phyloP scores from a whole-genome alignment of 2,329 filamentous ascomycete genomes.

The Chaetomiaceae sp. region DNA sequence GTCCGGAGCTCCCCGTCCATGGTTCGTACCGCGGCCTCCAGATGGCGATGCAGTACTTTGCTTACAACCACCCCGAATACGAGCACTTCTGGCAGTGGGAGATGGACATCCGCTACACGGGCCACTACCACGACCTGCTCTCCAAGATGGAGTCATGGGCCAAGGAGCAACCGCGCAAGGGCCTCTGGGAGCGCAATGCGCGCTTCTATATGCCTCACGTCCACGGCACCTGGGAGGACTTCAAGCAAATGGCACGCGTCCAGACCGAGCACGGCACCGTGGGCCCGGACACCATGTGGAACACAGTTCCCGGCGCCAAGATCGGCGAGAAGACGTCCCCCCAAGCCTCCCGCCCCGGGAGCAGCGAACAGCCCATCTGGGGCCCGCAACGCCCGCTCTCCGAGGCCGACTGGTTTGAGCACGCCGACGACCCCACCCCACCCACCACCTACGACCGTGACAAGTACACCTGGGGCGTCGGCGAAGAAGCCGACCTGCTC shows the following conservation, averaged over 20 bases:
- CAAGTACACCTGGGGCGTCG: constrained; percentile 79
- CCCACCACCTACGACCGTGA: constrained; percentile 72
- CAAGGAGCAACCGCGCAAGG: constrained; percentile 68
- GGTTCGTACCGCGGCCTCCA: constrained; percentile 89
- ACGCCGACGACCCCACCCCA: constrained; percentile 68
- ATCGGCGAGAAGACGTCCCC: constrained; percentile 26
- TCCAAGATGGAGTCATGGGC: constrained; percentile 67
- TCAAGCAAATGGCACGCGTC: constrained; percentile 70
- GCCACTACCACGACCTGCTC: constrained; percentile 76
- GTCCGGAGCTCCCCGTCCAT: constrained; percentile 71
- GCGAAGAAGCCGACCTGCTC: constrained; percentile 86
- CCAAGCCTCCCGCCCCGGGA: constrained; percentile 23
- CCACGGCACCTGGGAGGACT: constrained; percentile 76
- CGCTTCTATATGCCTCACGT: constrained; percentile 74
- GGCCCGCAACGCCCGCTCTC: constrained; percentile 70
- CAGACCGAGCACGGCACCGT: constrained; percentile 67
- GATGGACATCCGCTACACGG: constrained; percentile 87
- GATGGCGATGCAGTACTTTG: constrained; percentile 94
- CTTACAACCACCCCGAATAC: constrained; percentile 81
- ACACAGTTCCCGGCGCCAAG: constrained; percentile 41
- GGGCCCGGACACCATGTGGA: constrained; percentile 65
- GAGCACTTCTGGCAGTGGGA: constrained; percentile 95
- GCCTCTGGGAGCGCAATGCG: constrained; percentile 74
- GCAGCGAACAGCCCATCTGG: constrained; percentile 67
- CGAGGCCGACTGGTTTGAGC: constrained; percentile 66